A percentile compares a stretch with the other conserved stretches of the same genome.
Evolutionary conservation across 768 basidiomycete genomes (phyloP).

Genomic region (Termitomyces sp.): DNA sequence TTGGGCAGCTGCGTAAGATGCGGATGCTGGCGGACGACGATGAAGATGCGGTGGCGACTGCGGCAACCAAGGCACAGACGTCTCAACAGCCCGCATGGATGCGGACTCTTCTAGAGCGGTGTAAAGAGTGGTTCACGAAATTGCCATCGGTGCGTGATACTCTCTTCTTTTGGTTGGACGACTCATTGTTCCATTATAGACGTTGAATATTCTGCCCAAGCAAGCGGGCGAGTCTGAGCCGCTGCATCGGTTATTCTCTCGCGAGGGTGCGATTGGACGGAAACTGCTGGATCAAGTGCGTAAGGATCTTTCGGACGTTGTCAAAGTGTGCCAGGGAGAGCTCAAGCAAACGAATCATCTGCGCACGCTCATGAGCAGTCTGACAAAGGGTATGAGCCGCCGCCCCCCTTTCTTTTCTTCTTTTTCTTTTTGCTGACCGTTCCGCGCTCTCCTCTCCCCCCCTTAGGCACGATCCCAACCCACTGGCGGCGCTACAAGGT

Average conservation of each 20-base stretch:
- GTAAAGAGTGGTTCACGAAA: conserved; percentile 75
- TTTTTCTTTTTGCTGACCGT: background rate
- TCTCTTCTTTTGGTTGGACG: background rate
- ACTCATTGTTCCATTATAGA: conserved; percentile 30
- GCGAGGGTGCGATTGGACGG: conserved; percentile 79
- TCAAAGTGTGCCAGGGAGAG: conserved; percentile 80
- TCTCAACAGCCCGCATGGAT: conserved; percentile 92
- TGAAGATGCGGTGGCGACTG: conserved; percentile 49
- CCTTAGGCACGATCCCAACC: conserved; percentile 74
- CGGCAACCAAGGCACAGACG: conserved; percentile 58
- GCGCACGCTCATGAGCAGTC: conserved; percentile 81
- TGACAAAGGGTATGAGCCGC: conserved; percentile 70
- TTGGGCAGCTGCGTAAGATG: conserved; percentile 91
- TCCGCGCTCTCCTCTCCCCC: background rate
- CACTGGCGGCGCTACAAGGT: conserved; percentile 93
- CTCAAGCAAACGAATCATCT: conserved; percentile 96
- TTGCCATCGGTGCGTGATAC: conserved; percentile 61
- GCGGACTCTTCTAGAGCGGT: conserved; percentile 76
- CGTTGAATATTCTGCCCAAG: conserved; percentile 58
- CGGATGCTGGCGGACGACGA: conserved; percentile 84
- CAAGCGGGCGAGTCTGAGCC: conserved; percentile 77
- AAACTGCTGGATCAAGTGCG: conserved; percentile 77
- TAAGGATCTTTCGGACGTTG: conserved; percentile 75
- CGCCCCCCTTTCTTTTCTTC: background rate
- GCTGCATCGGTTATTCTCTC: conserved; percentile 80